These are phyloP conservation scores for Forsythia viridissima DNA, from an alignment of 257 asterid genomes.

Conservation along the genomic window DNA sequence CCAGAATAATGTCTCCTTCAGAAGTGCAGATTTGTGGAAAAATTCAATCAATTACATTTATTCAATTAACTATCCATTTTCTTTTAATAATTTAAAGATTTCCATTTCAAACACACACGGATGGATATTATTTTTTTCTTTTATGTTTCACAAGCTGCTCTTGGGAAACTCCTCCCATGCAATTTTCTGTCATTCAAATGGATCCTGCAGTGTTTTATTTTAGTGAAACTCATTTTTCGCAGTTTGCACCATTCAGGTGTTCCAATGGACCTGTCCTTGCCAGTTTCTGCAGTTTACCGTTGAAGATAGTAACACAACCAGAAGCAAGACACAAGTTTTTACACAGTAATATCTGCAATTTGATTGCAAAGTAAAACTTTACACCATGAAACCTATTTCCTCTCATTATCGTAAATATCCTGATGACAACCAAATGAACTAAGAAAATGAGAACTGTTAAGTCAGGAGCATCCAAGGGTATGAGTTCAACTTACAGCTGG, in stretches of 20 bases:
- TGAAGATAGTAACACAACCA: not conserved
- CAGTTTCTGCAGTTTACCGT: not conserved
- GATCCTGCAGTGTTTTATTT: not conserved
- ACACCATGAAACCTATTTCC: not conserved
- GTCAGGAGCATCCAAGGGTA: not conserved
- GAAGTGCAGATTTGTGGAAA: not conserved
- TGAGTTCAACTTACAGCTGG: not conserved
- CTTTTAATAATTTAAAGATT: constrained; percentile 5
- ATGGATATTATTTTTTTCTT: not conserved
- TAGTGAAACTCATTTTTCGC: not conserved
- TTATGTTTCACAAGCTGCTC: not conserved
- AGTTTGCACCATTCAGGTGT: not conserved
- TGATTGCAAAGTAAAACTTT: not conserved
- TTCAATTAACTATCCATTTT: not conserved
- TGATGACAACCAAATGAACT: not conserved
- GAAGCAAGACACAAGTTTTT: not conserved
- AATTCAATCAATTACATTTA: not conserved
- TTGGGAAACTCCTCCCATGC: not conserved
- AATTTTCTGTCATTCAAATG: not conserved
- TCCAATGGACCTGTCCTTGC: not conserved
- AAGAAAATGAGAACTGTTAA: not conserved
- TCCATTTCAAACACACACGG: not conserved
- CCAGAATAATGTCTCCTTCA: constrained; percentile 9
- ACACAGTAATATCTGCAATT: not conserved
- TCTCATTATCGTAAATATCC: not conserved